These are phyloP conservation scores for Croton laevigatus DNA, from an alignment of 441 rosid genomes.

Conservation along the genomic window DNA sequence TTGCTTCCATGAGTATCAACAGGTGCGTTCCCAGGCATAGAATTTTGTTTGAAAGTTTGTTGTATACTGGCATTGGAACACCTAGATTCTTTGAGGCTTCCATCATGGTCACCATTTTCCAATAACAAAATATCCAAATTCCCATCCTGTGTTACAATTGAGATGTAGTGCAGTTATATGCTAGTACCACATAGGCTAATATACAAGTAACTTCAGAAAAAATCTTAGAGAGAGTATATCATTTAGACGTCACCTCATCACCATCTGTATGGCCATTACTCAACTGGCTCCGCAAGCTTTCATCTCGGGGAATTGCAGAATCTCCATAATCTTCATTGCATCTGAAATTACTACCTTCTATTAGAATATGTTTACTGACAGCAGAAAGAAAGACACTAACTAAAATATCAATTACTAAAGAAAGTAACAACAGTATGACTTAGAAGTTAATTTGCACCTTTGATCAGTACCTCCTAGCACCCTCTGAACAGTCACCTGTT, in stretches of 20 bases:
- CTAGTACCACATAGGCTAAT: constrained; percentile 13
- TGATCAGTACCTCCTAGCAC: constrained; percentile 55
- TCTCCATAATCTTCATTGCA: constrained; percentile 49
- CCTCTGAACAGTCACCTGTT: constrained; percentile 78
- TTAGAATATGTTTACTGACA: neutral
- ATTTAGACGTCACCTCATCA: constrained; percentile 43
- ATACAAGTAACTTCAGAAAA: neutral
- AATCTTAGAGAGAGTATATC: neutral
- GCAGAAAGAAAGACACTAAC: neutral
- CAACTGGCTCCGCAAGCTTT: constrained; percentile 45
- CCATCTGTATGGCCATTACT: constrained; percentile 44
- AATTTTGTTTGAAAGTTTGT: constrained; percentile 44
- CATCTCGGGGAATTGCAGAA: constrained; percentile 37
- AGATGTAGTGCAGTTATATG: constrained; percentile 16
- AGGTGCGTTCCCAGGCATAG: constrained; percentile 39
- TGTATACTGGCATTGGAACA: constrained; percentile 19
- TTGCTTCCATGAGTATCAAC: constrained; percentile 26
- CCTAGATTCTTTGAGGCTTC: constrained; percentile 18
- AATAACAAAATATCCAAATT: constrained; percentile 27
- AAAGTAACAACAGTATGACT: neutral
- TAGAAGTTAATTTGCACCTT: constrained; percentile 40
- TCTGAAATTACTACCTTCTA: constrained; percentile 40
- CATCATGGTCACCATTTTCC: constrained; percentile 29
- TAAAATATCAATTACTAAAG: constrained; percentile 25
- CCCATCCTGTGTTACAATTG: constrained; percentile 39